Evolutionary conservation across 169 alveolate species (phyloP).

Genomic region (Plasmodium vivax): DNA sequence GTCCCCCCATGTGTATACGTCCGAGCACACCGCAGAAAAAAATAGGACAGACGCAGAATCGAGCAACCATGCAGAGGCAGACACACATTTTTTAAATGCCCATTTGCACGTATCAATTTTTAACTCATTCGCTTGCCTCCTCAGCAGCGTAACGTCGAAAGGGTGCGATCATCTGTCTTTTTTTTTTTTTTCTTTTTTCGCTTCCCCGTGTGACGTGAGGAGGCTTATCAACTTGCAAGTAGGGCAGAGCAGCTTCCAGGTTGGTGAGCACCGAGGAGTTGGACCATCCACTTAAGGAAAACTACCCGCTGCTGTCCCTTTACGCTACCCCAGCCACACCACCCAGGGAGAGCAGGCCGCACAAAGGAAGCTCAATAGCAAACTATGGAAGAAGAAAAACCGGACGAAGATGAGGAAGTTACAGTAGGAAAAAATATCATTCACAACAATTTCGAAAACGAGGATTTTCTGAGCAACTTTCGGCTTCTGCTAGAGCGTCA

Average conservation of each 20-base stretch:
- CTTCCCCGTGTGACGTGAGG: background rate
- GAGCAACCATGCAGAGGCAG: background rate
- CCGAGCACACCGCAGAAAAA: background rate
- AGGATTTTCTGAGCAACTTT: slow-evolving; percentile 27
- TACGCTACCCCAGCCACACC: background rate
- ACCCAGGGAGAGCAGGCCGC: background rate
- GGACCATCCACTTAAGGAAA: background rate
- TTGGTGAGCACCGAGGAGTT: background rate
- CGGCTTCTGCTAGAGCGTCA: background rate
- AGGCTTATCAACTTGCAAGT: background rate
- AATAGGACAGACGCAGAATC: background rate
- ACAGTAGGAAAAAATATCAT: slow-evolving; percentile 48
- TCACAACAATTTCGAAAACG: slow-evolving; percentile 28
- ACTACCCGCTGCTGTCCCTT: background rate
- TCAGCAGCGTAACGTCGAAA: too few species aligned
- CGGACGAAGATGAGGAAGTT: slow-evolving; percentile 30
- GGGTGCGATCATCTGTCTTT: too few species aligned
- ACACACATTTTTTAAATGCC: background rate
- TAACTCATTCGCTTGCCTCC: background rate
- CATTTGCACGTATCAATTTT: too few species aligned
- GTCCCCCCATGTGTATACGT: background rate
- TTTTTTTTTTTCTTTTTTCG: too few species aligned
- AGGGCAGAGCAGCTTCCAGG: background rate
- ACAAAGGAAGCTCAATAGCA: background rate
- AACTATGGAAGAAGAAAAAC: slow-evolving; percentile 22